Conservation (phyloP, 2,329 filamentous ascomycete species). For the Epichloe coenophiala region DNA sequence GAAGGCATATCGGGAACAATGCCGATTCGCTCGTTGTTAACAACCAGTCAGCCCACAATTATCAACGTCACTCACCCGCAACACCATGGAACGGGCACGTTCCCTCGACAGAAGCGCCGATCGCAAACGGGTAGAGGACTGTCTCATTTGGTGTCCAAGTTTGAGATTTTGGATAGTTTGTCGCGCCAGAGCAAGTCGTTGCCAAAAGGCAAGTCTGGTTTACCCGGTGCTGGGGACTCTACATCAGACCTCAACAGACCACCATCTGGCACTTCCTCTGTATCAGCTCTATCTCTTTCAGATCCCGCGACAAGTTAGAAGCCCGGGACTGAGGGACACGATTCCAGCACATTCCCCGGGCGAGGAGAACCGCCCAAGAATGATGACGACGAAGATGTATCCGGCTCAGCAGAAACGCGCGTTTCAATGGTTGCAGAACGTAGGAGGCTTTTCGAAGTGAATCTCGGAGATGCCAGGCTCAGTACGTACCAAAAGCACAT, state of each 20-base stretch:
- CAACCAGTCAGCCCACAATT: not conserved
- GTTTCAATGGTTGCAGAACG: conserved; percentile 12
- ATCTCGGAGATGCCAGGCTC: not conserved
- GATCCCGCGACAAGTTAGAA: not conserved
- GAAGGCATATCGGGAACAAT: not conserved
- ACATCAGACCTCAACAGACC: not conserved
- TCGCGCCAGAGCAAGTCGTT: conserved; percentile 1
- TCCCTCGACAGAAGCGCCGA: not conserved
- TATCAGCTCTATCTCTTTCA: not conserved
- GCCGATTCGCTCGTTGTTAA: conserved; percentile 1
- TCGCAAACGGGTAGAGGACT: conserved; percentile 6
- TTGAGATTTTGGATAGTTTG: conserved; percentile 17
- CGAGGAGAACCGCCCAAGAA: not conserved
- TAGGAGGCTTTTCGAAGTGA: conserved; percentile 11
- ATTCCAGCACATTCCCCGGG: too few species aligned
- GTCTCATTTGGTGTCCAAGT: conserved; percentile 22
- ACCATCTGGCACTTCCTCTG: not conserved
- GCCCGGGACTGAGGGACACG: not conserved
- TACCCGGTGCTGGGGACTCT: not conserved
- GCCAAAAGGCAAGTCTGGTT: not conserved
- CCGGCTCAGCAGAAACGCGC: not conserved
- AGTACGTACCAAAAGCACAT: not conserved
- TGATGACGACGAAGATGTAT: not conserved
- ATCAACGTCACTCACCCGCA: not conserved
- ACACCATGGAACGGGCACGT: not conserved